These are phyloP conservation scores for Trichoderma endophyticum DNA, from an alignment of 2,329 filamentous ascomycete species.

Conservation along the genomic window DNA sequence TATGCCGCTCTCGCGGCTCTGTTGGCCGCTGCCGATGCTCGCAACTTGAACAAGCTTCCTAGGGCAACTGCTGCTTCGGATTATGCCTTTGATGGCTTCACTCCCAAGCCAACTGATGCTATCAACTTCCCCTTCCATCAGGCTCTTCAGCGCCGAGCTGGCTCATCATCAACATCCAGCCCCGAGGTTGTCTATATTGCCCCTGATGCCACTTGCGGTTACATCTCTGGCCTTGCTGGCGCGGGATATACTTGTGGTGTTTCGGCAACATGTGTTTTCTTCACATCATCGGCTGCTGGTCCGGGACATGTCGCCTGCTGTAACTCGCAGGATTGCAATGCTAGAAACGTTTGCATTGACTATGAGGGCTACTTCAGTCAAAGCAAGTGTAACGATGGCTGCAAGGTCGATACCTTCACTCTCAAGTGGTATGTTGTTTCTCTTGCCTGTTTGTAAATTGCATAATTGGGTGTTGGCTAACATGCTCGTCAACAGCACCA, in stretches of 20 bases:
- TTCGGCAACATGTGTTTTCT: conserved; percentile 39
- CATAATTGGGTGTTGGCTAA: neutral
- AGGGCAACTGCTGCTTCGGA: conserved; percentile 34
- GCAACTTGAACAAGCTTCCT: conserved; percentile 26
- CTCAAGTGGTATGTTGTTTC: conserved; percentile 43
- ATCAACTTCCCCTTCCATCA: conserved; percentile 30
- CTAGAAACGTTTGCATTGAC: conserved; percentile 40
- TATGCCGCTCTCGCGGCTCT: conserved; percentile 28
- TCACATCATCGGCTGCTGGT: conserved; percentile 29
- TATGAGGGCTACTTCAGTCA: conserved; percentile 33
- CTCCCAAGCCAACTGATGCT: conserved; percentile 42
- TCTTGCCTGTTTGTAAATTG: neutral
- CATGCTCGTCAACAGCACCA: conserved; percentile 33
- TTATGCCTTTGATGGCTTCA: conserved; percentile 35
- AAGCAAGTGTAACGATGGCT: conserved; percentile 40
- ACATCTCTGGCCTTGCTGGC: conserved; percentile 40
- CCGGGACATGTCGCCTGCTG: conserved; percentile 45
- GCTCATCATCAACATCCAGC: neutral
- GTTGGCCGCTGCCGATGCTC: conserved; percentile 32
- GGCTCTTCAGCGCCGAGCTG: conserved; percentile 30
- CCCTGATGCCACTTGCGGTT: conserved; percentile 52
- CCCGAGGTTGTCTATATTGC: conserved; percentile 39
- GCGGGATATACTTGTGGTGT: conserved; percentile 40
- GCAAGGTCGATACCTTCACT: conserved; percentile 39
- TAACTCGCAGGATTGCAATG: conserved; percentile 31